Evolutionary conservation across 805 yeast species (phyloP), one percentile per base, ranked within the genome.

Genomic region (Candida ulmi): DNA sequence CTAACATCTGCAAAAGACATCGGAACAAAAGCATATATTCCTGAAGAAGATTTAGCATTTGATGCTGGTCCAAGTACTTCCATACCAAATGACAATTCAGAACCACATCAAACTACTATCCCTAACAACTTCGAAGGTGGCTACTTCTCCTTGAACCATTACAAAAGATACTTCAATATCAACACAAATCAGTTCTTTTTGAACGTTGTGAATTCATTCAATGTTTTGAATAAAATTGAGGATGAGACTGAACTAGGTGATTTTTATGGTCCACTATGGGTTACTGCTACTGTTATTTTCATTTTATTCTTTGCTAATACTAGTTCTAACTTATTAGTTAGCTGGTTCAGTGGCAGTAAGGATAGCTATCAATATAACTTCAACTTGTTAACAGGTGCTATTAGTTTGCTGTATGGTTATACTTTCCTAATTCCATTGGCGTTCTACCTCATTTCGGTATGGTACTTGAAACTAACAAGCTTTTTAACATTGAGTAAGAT

Each of bases 261-360:
- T 53, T 63, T 90, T 38, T 91, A 88, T 58, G 96, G 96, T 1
- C 83, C 95, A 8, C 66, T 88, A 16, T 90, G 98, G 98, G 79
- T 90, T 33, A 84, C 91, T 11, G 88, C 88, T 0, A 83, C 95
- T 0, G 75, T 87, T 36, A 77, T 86, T 1, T 76, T 85, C 47
- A 65, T 81, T 25, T 68, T 86, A 57, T 88, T 88, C 62, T 79
- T 88, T 42, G 73, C 88, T 33, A 75, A 83, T 27, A 82, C 95
- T 0, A 72, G 85, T 17, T 74, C 85, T 3, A 78, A 80, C 35
- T 54, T 83, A 17, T 51, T 88, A n/a, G 65, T 78, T n/a, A 70
- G 75, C 19, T 71, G 76, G 54, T 51, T 65, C 12, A 53, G 58
- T 35, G 58, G 61, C 18, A 65, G 65, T 17, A 64, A 69, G 8